These are phyloP conservation scores for Suillus lakei DNA, from an alignment of 768 basidiomycete species.

Conservation along the genomic window DNA sequence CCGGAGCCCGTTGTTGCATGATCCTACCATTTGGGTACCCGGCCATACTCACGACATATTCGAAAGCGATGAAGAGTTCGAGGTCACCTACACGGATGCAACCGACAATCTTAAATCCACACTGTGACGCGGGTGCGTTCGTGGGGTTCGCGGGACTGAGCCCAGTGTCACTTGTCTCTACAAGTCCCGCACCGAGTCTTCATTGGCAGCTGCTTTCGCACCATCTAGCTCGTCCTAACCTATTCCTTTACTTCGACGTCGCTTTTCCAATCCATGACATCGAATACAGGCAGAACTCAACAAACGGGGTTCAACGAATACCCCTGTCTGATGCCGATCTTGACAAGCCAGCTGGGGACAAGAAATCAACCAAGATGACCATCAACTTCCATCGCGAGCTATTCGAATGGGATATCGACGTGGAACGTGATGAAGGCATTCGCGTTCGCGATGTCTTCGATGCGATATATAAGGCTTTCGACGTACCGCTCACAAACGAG, in stretches of 20 bases:
- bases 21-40: too few species aligned
- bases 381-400: conserved; percentile 44
- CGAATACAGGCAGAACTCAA: conserved; percentile 30
- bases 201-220: conserved; percentile 56
- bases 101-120: too few species aligned
- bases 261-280: conserved; percentile 42
- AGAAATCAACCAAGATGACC: conserved; percentile 50
- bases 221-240: conserved; percentile 34
- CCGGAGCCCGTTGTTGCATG: too few species aligned
- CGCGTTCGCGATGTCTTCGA: conserved; percentile 63
- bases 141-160: too few species aligned
- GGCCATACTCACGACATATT: too few species aligned
- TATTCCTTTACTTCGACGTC: conserved; percentile 52
- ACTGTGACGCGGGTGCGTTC: too few species aligned
- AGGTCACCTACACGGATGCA: too few species aligned
- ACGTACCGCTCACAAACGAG: conserved; percentile 46
- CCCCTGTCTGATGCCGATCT: conserved; percentile 42
- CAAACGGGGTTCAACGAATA: conserved; percentile 18
- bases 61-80: too few species aligned
- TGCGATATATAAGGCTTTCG: conserved; percentile 57
- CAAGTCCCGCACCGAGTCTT: conserved; percentile 39
- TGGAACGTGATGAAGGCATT: conserved; percentile 49
- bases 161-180: not conserved
- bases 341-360: conserved; percentile 48
- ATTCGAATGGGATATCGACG: conserved; percentile 45